Evolutionary conservation across 139 green algal genomes (phyloP).

Genomic region (Coelastrella sp.): DNA sequence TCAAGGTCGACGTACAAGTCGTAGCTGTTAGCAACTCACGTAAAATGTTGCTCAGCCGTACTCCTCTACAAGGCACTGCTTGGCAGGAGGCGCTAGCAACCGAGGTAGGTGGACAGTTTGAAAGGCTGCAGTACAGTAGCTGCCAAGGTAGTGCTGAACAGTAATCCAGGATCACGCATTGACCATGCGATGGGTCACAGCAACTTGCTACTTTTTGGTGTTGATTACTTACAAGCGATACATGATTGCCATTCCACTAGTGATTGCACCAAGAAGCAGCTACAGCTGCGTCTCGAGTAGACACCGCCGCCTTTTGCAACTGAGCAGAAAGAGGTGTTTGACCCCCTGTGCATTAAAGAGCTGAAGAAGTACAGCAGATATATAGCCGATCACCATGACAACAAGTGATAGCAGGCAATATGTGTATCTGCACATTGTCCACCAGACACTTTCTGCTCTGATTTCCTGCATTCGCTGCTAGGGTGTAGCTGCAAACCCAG

Average conservation of each 20-base stretch:
- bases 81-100: constrained; percentile 22
- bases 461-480: background rate
- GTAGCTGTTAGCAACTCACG: constrained; percentile 39
- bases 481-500: constrained; percentile 23
- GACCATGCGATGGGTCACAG: background rate
- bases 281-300: too few relatives aligned
- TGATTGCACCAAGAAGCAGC: too few relatives aligned
- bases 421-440: background rate
- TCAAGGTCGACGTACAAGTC: constrained; percentile 18
- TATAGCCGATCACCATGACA: too few relatives aligned
- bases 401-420: background rate
- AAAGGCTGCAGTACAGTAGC: background rate
- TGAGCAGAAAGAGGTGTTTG: too few relatives aligned
- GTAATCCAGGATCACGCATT: background rate
- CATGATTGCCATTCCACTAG: background rate
- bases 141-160: background rate
- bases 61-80: background rate
- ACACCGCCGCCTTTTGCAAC: too few relatives aligned
- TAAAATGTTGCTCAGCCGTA: constrained; percentile 16
- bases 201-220: background rate
- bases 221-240: background rate
- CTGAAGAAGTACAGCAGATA: too few relatives aligned
- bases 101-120: background rate
- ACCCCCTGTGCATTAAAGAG: too few relatives aligned
- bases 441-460: background rate